These are phyloP conservation scores for Bipolaris victoriae DNA, from an alignment of 2,329 filamentous ascomycete species.

Conservation along the genomic window DNA sequence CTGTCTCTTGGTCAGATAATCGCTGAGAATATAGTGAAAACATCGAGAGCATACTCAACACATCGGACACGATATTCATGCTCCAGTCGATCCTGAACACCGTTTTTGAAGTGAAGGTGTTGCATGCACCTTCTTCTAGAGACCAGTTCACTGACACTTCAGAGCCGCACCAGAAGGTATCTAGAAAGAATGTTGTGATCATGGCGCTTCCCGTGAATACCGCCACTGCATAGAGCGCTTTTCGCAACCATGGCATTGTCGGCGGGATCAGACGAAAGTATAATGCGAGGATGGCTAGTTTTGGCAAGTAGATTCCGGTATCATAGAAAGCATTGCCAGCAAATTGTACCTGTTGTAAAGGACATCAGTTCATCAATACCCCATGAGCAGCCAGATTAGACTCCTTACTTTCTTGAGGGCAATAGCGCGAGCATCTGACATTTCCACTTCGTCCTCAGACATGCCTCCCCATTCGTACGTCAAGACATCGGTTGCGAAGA, in stretches of 20 bases:
- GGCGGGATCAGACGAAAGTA: slow-evolving; percentile 26
- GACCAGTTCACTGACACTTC: slow-evolving; percentile 31
- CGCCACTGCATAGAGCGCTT: slow-evolving; percentile 15
- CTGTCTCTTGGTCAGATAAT: slow-evolving; percentile 7
- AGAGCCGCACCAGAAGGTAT: slow-evolving; percentile 28
- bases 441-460: slow-evolving; percentile 17
- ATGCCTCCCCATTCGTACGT: slow-evolving; percentile 30
- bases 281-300: slow-evolving; percentile 24
- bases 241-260: slow-evolving; percentile 26
- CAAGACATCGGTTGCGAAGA: slow-evolving; percentile 28
- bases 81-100: slow-evolving; percentile 28
- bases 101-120: slow-evolving; percentile 26
- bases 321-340: slow-evolving; percentile 29
- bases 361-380: not conserved
- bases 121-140: slow-evolving; percentile 21
- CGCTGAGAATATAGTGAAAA: no score
- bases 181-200: slow-evolving; percentile 23
- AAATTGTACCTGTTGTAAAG: slow-evolving; percentile 19
- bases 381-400: not conserved
- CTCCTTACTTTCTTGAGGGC: slow-evolving; percentile 25
- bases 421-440: slow-evolving; percentile 12
- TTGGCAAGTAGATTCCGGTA: slow-evolving; percentile 27
- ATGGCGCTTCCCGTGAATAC: slow-evolving; percentile 20
- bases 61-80: slow-evolving; percentile 21
- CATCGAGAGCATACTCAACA: slow-evolving; percentile 14